A percentile compares a stretch with the other conserved stretches of the same genome.
phyloP scores from a whole-genome alignment of 1,284 basidiomycete species.

The Anthracocystis setariae region DNA sequence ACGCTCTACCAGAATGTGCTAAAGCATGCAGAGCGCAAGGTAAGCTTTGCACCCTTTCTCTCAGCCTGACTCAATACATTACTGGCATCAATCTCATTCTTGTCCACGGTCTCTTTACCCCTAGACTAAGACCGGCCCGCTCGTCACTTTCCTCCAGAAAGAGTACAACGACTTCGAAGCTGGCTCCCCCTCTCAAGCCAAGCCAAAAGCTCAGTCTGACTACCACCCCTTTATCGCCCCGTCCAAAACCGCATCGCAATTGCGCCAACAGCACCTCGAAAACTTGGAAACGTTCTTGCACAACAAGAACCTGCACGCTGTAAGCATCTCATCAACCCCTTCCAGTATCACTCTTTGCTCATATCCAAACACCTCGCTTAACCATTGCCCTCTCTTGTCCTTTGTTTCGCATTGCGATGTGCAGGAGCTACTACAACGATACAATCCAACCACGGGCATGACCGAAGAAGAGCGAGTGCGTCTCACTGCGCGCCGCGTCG shows the following conservation, averaged over 20 bases:
- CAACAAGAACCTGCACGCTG: slow-evolving; percentile 75
- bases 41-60: slow-evolving; percentile 5
- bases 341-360: slow-evolving; percentile 1
- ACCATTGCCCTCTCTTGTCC: slow-evolving; percentile 2
- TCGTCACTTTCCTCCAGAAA: slow-evolving; percentile 32
- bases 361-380: too few species aligned
- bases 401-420: slow-evolving; percentile 77
- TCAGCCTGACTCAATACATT: too few species aligned
- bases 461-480: slow-evolving; percentile 80
- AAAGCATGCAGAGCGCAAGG: slow-evolving; percentile 29
- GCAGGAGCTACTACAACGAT: slow-evolving; percentile 71
- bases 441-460: slow-evolving; percentile 84
- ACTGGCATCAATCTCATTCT: not conserved
- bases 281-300: slow-evolving; percentile 79
- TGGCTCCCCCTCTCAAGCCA: not conserved
- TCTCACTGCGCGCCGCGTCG: slow-evolving; percentile 85
- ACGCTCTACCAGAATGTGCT: slow-evolving; percentile 33
- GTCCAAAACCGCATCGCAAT: slow-evolving; percentile 21
- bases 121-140: slow-evolving; percentile 38
- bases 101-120: too few species aligned
- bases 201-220: not conserved
- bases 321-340: slow-evolving; percentile 63
- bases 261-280: slow-evolving; percentile 68
- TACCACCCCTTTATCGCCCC: slow-evolving; percentile 37
- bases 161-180: slow-evolving; percentile 19